Evolutionary conservation across 805 yeast genomes (phyloP).

Genomic region (Cyberlindnera galapagoensis): DNA sequence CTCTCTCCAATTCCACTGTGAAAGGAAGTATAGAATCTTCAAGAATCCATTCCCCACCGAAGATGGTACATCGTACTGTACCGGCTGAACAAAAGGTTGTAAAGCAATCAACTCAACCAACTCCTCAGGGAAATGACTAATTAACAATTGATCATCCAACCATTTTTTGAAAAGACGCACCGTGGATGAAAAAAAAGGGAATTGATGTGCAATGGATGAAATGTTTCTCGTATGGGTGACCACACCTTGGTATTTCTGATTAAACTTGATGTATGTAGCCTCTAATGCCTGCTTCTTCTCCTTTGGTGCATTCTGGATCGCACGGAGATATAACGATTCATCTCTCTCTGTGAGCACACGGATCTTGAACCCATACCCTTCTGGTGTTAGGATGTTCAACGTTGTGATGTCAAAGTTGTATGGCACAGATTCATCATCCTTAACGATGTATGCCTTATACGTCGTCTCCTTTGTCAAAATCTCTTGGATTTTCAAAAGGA

Average conservation of each 20-base stretch:
- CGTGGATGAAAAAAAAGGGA: constrained; percentile 68
- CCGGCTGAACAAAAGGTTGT: constrained; percentile 79
- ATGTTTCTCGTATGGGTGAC: constrained; percentile 80
- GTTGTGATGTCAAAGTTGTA: constrained; percentile 52
- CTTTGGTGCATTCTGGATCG: constrained; percentile 58
- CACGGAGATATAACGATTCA: constrained; percentile 64
- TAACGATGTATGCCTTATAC: constrained; percentile 54
- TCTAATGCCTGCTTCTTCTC: constrained; percentile 54
- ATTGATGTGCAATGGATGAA: constrained; percentile 61
- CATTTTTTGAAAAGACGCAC: constrained; percentile 84
- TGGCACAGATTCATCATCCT: constrained; percentile 60
- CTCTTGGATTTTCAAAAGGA: constrained; percentile 63
- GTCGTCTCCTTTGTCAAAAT: constrained; percentile 38
- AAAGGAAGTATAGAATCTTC: constrained; percentile 60
- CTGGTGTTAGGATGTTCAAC: constrained; percentile 70
- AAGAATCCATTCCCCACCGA: constrained; percentile 77
- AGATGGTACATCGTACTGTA: constrained; percentile 78
- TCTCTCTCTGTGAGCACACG: constrained; percentile 81
- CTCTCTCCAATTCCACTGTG: constrained; percentile 93
- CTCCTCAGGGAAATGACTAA: constrained; percentile 70
- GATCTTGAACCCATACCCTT: constrained; percentile 80
- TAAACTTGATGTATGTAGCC: constrained; percentile 56
- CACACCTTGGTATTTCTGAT: constrained; percentile 55
- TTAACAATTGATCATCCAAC: constrained; percentile 77
- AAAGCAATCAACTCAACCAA: constrained; percentile 76